Evolutionary conservation across 345 rosid species (phyloP), one percentile per base, ranked within the genome.

Genomic region (Eutrema japonicum): DNA sequence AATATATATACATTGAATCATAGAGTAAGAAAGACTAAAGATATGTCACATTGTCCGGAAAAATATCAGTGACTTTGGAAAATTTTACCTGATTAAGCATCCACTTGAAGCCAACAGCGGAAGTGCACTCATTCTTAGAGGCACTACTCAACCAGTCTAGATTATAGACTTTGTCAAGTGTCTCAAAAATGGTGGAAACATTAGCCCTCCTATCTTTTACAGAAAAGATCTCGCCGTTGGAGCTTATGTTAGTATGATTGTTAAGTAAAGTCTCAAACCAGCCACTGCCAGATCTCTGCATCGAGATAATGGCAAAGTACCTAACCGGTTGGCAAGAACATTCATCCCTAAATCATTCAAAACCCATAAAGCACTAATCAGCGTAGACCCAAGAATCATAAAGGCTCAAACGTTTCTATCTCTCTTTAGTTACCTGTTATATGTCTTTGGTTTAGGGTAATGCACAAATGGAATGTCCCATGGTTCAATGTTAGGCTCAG

Each of bases 221-320:
- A 9, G 97, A 88, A 79, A 94, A 94, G 68, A 89, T 83, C 85
- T 94, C 98, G 32, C 98, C 98, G n/a, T 94, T 94, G 0, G 98
- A 94, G 81, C 97, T 94, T 68, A 91, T 88, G 73, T 89, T 91
- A 10, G 97, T 89, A 80, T 94, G 98, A 68, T 88, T 91, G 68
- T 94, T 94, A 40, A 94, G 78, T 66, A 94, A 77, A 2, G 96
- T 94, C 84, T 94, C 98, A 75, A 91, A 94, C 98, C 98, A 94
- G 62, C 98, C 98, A 57, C 98, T 94, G 70, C 98, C 98, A 13
- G 96, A 94, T 73, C 98, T 90, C 88, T 94, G 98, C 98, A 94
- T 94, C 32, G 96, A 94, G 59, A 94, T 75, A 79, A 94, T 91
- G 18, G 98, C 96, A 70, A 94, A 94, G 78, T 88, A 78, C 82